Evolutionary conservation across 306 rosid species (phyloP).

Genomic region (Pterocarpus macrocarpus): DNA sequence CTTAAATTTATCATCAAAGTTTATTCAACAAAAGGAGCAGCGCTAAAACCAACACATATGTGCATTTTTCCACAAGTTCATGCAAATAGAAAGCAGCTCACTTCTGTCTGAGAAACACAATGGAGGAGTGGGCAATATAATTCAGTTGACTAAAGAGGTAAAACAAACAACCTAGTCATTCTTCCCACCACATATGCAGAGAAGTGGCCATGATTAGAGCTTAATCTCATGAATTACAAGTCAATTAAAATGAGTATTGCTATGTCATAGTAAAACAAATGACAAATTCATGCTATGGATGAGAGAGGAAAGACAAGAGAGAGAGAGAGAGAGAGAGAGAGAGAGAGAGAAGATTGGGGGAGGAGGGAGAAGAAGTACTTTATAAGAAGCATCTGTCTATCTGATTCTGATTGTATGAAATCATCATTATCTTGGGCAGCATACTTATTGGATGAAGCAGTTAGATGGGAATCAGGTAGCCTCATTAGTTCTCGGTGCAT

Average conservation of each 20-base stretch:
- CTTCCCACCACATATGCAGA: conserved; percentile 6
- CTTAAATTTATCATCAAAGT: not conserved
- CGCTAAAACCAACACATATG: conserved; percentile 16
- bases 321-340: not conserved
- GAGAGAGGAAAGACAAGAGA: not conserved
- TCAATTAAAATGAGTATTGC: not conserved
- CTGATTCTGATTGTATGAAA: conserved; percentile 91
- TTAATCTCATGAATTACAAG: conserved; percentile 8
- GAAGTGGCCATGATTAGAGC: conserved; percentile 34
- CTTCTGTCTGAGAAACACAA: conserved; percentile 10
- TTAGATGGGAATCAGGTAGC: conserved; percentile 71
- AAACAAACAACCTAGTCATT: not conserved
- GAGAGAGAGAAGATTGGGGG: too few species aligned
- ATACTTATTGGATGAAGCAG: conserved; percentile 62
- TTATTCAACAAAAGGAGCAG: conserved; percentile 6
- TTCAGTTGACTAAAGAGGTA: conserved; percentile 22
- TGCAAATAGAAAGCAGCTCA: conserved; percentile 28
- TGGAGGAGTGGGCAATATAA: not conserved
- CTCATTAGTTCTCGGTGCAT: conserved; percentile 92
- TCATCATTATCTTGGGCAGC: conserved; percentile 70
- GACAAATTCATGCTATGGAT: not conserved
- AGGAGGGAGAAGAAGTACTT: conserved; percentile 54
- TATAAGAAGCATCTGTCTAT: conserved; percentile 91
- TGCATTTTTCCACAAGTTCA: conserved; percentile 36
- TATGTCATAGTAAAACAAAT: conserved; percentile 23